Conservation (phyloP, 306 rosid species). For the Notholithocarpus densiflorus region DNA sequence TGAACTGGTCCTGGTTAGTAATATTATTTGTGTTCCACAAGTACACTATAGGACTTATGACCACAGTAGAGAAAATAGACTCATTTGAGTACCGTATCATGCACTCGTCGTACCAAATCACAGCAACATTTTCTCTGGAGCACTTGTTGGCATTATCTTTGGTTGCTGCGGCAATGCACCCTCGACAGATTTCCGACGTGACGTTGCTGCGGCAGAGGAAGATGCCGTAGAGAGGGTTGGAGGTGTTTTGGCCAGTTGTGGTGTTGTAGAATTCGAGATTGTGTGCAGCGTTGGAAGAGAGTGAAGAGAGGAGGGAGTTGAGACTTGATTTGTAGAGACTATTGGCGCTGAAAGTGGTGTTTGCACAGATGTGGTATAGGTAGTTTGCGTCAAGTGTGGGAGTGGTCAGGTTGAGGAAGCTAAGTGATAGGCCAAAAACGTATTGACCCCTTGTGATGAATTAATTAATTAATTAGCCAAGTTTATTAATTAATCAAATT, state of each 20-base stretch:
- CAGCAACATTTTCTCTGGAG: not conserved
- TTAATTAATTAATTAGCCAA: too few relatives aligned
- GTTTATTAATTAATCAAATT: too few relatives aligned
- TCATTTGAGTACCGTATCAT: conserved; percentile 20
- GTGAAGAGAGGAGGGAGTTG: conserved; percentile 34
- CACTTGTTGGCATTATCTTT: not conserved
- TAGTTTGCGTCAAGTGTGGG: not conserved
- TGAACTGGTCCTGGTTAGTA: not conserved
- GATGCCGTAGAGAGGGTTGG: conserved; percentile 27
- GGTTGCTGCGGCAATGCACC: not conserved
- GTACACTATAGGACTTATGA: accelerated
- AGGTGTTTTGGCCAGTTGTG: not conserved
- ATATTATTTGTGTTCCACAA: not conserved
- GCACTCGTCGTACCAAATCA: conserved; percentile 36
- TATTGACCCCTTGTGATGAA: too few relatives aligned
- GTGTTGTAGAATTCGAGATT: conserved; percentile 19
- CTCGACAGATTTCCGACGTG: not conserved
- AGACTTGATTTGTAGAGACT: conserved; percentile 35
- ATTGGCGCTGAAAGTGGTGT: conserved; percentile 33
- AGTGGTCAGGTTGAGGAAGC: not conserved
- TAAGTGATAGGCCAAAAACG: too few relatives aligned
- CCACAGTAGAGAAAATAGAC: conserved; percentile 18
- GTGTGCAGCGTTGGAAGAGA: conserved; percentile 40
- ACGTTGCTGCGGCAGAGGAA: conserved; percentile 39
- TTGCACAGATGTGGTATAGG: conserved; percentile 4